A percentile compares a stretch with the other conserved stretches of the same genome.
phyloP scores from a whole-genome alignment of 2,329 filamentous ascomycete species.

The Fusarium sp. region DNA sequence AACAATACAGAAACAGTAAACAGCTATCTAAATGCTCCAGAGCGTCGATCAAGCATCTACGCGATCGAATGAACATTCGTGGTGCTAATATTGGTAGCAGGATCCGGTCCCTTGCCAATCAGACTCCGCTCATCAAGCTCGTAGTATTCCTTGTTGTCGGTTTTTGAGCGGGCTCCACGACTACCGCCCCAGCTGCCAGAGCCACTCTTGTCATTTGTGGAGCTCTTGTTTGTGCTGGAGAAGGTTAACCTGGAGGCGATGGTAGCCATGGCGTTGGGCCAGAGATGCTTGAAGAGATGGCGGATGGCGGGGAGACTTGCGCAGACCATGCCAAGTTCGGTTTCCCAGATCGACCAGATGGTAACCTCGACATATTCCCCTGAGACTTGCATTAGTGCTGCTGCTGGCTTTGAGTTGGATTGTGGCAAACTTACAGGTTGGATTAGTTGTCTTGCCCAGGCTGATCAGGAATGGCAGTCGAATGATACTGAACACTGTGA shows the following conservation, averaged over 20 bases:
- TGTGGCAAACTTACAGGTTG: slow-evolving; percentile 25
- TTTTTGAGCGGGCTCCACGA: slow-evolving; percentile 32
- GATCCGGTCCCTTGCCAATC: slow-evolving; percentile 27
- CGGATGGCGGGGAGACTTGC: slow-evolving; percentile 41
- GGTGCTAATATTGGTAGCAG: neutral
- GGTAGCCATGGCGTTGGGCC: slow-evolving; percentile 40
- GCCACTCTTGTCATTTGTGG: slow-evolving; percentile 16
- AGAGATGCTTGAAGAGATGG: slow-evolving; percentile 41
- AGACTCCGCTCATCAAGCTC: slow-evolving; percentile 38
- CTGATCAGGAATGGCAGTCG: slow-evolving; percentile 34
- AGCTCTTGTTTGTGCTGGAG: slow-evolving; percentile 19
- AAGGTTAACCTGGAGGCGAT: slow-evolving; percentile 38
- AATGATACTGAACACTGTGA: slow-evolving; percentile 38
- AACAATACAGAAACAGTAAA: slow-evolving; percentile 1
- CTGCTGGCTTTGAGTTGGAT: no score
- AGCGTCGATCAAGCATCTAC: neutral
- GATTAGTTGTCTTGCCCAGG: slow-evolving; percentile 33
- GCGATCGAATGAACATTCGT: slow-evolving; percentile 5
- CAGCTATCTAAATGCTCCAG: neutral
- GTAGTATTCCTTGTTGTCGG: slow-evolving; percentile 35
- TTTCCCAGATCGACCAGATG: slow-evolving; percentile 44
- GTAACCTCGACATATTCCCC: slow-evolving; percentile 40
- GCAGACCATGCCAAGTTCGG: slow-evolving; percentile 41
- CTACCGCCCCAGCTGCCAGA: slow-evolving; percentile 33
- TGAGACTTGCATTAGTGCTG: neutral